These are phyloP conservation scores for Suhomyces maxii DNA, from an alignment of 1,139 yeast genomes.

Conservation along the genomic window DNA sequence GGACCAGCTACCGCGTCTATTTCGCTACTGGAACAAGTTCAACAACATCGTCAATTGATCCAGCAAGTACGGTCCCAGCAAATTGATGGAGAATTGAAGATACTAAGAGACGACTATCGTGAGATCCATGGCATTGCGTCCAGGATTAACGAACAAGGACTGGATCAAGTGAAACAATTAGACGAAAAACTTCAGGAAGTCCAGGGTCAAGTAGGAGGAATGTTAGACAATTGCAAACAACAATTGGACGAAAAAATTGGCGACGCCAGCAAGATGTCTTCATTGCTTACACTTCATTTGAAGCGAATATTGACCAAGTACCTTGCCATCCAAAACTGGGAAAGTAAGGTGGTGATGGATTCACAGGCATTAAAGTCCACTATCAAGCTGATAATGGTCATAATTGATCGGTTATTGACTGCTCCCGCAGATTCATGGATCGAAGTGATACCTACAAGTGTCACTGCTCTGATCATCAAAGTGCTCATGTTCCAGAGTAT, in stretches of 20 bases:
- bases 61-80: not conserved
- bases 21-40: constrained; percentile 19
- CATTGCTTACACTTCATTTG: constrained; percentile 15
- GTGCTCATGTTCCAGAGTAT: constrained; percentile 20
- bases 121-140: constrained; percentile 5
- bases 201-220: not conserved
- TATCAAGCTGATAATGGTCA: constrained; percentile 11
- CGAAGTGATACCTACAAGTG: constrained; percentile 12
- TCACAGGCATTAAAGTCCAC: constrained; percentile 19
- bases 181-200: constrained; percentile 1
- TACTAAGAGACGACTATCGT: constrained; percentile 9
- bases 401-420: constrained; percentile 6
- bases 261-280: constrained; percentile 6
- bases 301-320: constrained; percentile 25
- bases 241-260: not conserved
- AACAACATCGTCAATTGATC: constrained; percentile 18
- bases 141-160: constrained; percentile 3
- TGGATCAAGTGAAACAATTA: constrained; percentile 3
- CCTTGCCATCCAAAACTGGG: constrained; percentile 26
- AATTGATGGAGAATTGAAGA: constrained; percentile 1
- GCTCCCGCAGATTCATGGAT: constrained; percentile 17
- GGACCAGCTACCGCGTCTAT: constrained; percentile 36
- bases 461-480: constrained; percentile 19
- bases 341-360: constrained; percentile 19
- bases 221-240: not conserved